Evolutionary conservation across 345 rosid species (phyloP), one percentile per base, ranked within the genome.

Genomic region (Abelmoschus esculentus): DNA sequence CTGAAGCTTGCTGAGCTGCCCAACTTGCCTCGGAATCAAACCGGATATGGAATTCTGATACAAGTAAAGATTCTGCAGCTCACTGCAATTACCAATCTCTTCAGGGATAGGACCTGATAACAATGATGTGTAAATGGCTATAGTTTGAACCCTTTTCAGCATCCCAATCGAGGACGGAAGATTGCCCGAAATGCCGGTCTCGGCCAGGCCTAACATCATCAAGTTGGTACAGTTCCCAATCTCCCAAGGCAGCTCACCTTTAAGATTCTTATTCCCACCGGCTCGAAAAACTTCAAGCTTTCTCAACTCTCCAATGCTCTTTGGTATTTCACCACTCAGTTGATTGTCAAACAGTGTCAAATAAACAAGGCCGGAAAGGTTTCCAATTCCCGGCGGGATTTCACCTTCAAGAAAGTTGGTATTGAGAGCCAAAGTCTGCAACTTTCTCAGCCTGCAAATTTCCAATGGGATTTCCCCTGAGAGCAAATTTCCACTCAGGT

Each of bases 11-110:
- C 54, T 72, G 64, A 95, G 97, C 74, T 83, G 63, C 26, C 97
- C 99, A 44, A 91, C 46, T 67, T 74, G 73, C 59, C 65, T 70
- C 0, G 97, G 99, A 57, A 91, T 81, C 5, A 90, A 78, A 44
- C 98, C 96, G 0, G 98, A 90, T 59, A 95, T 79, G 6, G 93
- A 90, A 79, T 87, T 95, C 90, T 95, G 93, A 76, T 90, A 90
- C 74, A 95, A 72, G 82, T 85, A 91, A 66, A 95, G 81, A 65
- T 91, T 90, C 82, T 82, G 90, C 73, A 91, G 83, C 76, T 90
- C 92, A 14, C 81, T 81, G 75, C 99, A 95, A 82, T 89, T 77
- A 31, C 89, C 93, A 61, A 90, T 87, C 72, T 87, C 96, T 44
- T 88, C 86, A 0, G 98, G 97, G 59, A 95, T 86, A 2, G 89